phyloP scores from a whole-genome alignment of 495 filamentous ascomycete genomes.

The Aspergillus nanangensis region DNA sequence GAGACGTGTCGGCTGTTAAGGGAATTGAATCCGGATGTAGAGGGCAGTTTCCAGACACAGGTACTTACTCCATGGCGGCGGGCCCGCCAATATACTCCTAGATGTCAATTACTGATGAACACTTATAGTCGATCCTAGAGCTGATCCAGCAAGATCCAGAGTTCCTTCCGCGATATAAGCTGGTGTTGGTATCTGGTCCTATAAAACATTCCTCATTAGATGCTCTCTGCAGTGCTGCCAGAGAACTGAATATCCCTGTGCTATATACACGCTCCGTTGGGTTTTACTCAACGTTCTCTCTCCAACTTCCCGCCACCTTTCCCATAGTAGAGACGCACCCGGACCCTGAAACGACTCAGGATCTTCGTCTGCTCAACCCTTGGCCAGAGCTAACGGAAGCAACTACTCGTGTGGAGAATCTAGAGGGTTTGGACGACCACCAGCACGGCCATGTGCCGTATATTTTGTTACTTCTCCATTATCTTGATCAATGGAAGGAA shows the following conservation, averaged over 20 bases:
- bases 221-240: slow-evolving; percentile 52
- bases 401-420: slow-evolving; percentile 53
- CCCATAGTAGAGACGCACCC: slow-evolving; percentile 98
- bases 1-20: slow-evolving; percentile 68
- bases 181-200: slow-evolving; percentile 73
- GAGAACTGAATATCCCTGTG: slow-evolving; percentile 62
- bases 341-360: slow-evolving; percentile 76
- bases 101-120: too few species aligned
- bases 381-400: slow-evolving; percentile 78
- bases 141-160: slow-evolving; percentile 37
- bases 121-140: slow-evolving; percentile 30
- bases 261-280: slow-evolving; percentile 83
- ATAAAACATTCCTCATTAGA: slow-evolving; percentile 55
- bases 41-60: slow-evolving; percentile 57
- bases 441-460: slow-evolving; percentile 95
- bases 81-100: too few species aligned
- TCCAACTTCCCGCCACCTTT: slow-evolving; percentile 70
- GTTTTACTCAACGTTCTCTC: slow-evolving; percentile 80
- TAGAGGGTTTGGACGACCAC: slow-evolving; percentile 70
- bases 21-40: slow-evolving; percentile 95
- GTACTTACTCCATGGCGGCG: slow-evolving; percentile 16
- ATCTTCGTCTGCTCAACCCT: slow-evolving; percentile 79
- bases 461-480: slow-evolving; percentile 77
- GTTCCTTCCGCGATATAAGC: slow-evolving; percentile 56
- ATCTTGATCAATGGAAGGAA: slow-evolving; percentile 78